Evolutionary conservation across 139 green algal genomes (phyloP), one percentile per base, ranked within the genome.

Genomic region (Micromonas pusilla): DNA sequence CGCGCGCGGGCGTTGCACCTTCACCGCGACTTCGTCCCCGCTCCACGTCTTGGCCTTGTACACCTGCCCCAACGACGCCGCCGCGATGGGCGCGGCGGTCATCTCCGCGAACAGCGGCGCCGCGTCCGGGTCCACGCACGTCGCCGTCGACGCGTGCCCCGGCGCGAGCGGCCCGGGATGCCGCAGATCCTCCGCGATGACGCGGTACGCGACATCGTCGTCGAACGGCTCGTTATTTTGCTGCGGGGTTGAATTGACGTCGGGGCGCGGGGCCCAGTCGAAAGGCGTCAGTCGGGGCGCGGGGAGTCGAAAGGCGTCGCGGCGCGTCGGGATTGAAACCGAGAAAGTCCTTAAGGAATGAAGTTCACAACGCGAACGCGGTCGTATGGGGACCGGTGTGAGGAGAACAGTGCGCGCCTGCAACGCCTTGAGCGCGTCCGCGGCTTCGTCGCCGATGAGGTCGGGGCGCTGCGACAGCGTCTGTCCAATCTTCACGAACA

Each of bases 401-500:
- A n/a, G n/a, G n/a, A n/a, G n/a, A n/a, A n/a, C n/a, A n/a, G n/a
- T n/a, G n/a, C n/a, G 45, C 45, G 16, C 16, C 45, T 57, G 45
- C 28, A 85, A 66, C 70, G 31, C 34, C 54, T 78, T 79, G 26
- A 85, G 77, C 80, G 70, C 75, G 37, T 72, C 52, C 36, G 80
- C 74, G 6, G 80, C 80, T 54, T 85, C 80, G 0, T 85, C 62
- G 36, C 80, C 80, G 30, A 85, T 81, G 37, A 85, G 34, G 52
- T 85, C 80, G 9, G 60, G 67, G 2, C 80, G 36, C 71, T 81
- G 74, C 53, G 74, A 73, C 67, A 85, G 38, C 39, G 80, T 85
- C 77, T 85, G 80, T 1, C 80, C 80, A 45, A 79, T 68, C 64
- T 85, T 85, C 33, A 81, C 70, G 36, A 81, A 82, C 1, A 81